phyloP scores from a whole-genome alignment of 2,329 filamentous ascomycete genomes.

The Emmonsiellopsis sp. region DNA sequence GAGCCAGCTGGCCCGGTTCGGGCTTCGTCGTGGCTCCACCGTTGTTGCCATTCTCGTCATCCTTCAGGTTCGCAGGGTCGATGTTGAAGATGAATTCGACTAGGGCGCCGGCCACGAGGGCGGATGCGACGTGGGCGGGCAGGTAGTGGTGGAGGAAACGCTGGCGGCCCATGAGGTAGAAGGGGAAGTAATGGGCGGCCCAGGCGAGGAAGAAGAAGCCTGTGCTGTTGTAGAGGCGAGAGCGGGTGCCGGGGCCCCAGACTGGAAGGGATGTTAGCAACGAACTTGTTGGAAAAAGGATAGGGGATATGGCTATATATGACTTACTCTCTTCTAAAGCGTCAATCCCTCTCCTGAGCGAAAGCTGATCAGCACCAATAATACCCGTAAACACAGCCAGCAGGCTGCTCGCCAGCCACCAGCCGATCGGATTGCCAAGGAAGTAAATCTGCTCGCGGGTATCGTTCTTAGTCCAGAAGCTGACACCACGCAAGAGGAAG shows the following conservation, averaged over 20 bases:
- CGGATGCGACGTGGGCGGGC: slow-evolving; percentile 83
- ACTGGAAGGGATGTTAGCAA: slow-evolving; percentile 24
- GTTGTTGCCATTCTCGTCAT: slow-evolving; percentile 34
- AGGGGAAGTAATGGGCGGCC: slow-evolving; percentile 95
- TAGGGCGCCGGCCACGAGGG: slow-evolving; percentile 79
- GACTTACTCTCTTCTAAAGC: slow-evolving; percentile 84
- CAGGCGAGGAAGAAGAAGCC: slow-evolving; percentile 98
- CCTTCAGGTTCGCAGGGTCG: slow-evolving; percentile 57
- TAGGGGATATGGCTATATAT: neutral
- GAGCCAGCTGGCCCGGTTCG: slow-evolving; percentile 44
- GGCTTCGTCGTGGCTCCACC: slow-evolving; percentile 34
- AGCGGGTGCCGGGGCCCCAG: slow-evolving; percentile 63
- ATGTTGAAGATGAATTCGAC: slow-evolving; percentile 95
- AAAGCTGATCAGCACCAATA: slow-evolving; percentile 84
- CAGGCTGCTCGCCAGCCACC: slow-evolving; percentile 91
- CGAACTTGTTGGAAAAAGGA: neutral
- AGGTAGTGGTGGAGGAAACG: slow-evolving; percentile 98
- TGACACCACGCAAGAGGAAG: slow-evolving; percentile 91
- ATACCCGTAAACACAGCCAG: slow-evolving; percentile 91
- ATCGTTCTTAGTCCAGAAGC: slow-evolving; percentile 97
- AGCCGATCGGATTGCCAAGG: slow-evolving; percentile 89
- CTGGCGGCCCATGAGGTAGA: slow-evolving; percentile 96
- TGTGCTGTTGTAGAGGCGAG: slow-evolving; percentile 93
- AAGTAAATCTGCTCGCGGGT: slow-evolving; percentile 98
- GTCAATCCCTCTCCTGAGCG: slow-evolving; percentile 83